Evolutionary conservation across 2,329 filamentous ascomycete species (phyloP).

Genomic region (Fusarium sp.): DNA sequence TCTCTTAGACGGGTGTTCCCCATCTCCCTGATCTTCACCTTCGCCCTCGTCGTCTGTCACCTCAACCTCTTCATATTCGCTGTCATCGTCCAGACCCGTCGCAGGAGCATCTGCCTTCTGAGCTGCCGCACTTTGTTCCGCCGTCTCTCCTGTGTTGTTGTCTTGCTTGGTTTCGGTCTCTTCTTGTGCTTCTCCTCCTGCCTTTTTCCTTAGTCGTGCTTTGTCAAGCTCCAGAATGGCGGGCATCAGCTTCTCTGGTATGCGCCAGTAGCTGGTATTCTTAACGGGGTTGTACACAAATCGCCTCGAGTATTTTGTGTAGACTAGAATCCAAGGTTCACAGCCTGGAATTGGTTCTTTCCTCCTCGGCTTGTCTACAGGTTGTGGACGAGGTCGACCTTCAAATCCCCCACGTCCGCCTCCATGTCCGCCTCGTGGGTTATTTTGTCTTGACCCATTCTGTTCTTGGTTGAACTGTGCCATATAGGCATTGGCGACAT

Average conservation of each 20-base stretch:
- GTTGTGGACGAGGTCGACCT: conserved; percentile 73
- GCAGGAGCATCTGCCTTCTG: conserved; percentile 1
- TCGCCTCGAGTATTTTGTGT: conserved; percentile 86
- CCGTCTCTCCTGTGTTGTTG: conserved; percentile 6
- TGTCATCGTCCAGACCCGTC: conserved; percentile 58
- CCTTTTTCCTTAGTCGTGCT: conserved; percentile 73
- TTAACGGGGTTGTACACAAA: conserved; percentile 92
- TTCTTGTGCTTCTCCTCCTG: conserved; percentile 50
- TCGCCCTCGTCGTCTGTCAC: conserved; percentile 67
- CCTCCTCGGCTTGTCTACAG: conserved; percentile 82
- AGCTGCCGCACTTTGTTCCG: neutral
- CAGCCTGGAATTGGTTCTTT: conserved; percentile 83
- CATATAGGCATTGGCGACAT: conserved; percentile 70
- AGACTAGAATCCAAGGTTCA: conserved; percentile 91
- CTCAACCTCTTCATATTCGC: conserved; percentile 66
- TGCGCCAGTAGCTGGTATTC: conserved; percentile 93
- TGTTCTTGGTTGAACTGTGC: conserved; percentile 63
- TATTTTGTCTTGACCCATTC: conserved; percentile 50
- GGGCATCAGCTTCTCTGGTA: conserved; percentile 86
- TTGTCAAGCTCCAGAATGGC: conserved; percentile 80
- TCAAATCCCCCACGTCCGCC: conserved; percentile 64
- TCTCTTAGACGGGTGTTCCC: conserved; percentile 70
- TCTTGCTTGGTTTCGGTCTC: conserved; percentile 13
- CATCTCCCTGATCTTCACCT: conserved; percentile 67
- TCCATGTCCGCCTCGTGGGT: conserved; percentile 47